These are phyloP conservation scores for Aureobasidium sp. DNA, from an alignment of 2,329 filamentous ascomycete species.

Conservation along the genomic window DNA sequence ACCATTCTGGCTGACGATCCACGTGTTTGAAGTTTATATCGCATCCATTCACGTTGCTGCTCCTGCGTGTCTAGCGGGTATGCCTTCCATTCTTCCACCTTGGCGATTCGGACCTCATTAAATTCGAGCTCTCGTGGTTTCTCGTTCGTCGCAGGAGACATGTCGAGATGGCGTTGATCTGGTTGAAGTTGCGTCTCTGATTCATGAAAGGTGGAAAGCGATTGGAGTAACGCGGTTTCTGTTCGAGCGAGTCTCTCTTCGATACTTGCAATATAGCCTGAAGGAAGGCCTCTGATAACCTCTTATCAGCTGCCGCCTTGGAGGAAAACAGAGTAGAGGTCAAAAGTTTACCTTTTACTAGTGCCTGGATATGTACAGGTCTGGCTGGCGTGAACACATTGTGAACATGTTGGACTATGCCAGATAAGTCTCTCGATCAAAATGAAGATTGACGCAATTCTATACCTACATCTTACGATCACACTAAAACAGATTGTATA, in stretches of 20 bases:
- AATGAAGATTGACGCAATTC: background rate
- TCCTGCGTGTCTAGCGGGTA: background rate
- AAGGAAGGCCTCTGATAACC: background rate
- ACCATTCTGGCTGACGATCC: too few species aligned
- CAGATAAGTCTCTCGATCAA: background rate
- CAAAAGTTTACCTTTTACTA: background rate
- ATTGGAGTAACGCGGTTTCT: background rate
- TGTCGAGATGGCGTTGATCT: background rate
- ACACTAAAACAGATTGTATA: background rate
- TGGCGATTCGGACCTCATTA: background rate
- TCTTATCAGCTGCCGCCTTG: background rate
- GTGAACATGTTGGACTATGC: background rate
- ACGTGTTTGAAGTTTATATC: background rate
- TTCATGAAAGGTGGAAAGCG: background rate
- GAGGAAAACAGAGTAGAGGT: too few species aligned
- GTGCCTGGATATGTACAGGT: background rate
- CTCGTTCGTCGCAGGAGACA: background rate
- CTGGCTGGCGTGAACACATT: background rate
- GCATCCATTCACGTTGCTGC: background rate
- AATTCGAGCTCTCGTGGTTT: background rate
- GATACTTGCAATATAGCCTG: background rate
- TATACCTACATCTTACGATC: background rate
- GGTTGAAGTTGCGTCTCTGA: too few species aligned
- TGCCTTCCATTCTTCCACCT: background rate
- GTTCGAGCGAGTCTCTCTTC: background rate